phyloP scores from a whole-genome alignment of 164 flowering plant species.

The Aristolochia contorta region DNA sequence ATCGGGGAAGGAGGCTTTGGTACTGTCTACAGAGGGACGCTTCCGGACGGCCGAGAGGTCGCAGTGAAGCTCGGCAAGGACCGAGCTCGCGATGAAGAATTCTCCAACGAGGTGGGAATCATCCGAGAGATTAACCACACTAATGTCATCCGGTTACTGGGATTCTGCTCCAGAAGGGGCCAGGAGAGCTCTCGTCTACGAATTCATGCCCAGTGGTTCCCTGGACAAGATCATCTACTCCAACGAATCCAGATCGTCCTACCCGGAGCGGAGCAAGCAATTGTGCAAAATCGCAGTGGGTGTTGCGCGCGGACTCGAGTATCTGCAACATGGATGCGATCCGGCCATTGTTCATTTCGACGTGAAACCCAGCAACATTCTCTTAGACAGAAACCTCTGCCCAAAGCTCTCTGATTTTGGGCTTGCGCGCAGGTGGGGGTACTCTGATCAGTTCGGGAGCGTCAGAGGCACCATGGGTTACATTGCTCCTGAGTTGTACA shows the following conservation, averaged over 20 bases:
- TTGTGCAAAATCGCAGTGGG: constrained; percentile 8
- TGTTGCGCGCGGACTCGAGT: constrained; percentile 8
- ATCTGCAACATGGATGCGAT: constrained; percentile 3
- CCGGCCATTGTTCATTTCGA: constrained; percentile 3
- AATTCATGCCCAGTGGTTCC: constrained; percentile 2
- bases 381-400: constrained; percentile 4
- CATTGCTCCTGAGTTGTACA: constrained; percentile 7
- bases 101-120: constrained; percentile 5
- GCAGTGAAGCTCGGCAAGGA: constrained; percentile 9
- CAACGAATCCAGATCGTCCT: not conserved
- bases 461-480: constrained; percentile 6
- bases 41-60: constrained; percentile 3
- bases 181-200: constrained; percentile 1
- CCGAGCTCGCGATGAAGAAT: not conserved
- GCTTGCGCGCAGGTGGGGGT: not conserved
- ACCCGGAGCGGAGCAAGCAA: not conserved
- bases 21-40: constrained; percentile 9
- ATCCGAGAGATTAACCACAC: constrained; percentile 5
- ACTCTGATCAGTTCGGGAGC: not conserved
- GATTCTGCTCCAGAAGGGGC: constrained; percentile 7
- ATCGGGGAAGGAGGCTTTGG: constrained; percentile 10
- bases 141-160: constrained; percentile 6
- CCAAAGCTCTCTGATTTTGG: constrained; percentile 15
- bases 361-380: constrained; percentile 8
- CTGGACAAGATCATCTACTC: constrained; percentile 7